Conservation (phyloP, 2,329 filamentous ascomycete species). For the Venturia oleaginea region DNA sequence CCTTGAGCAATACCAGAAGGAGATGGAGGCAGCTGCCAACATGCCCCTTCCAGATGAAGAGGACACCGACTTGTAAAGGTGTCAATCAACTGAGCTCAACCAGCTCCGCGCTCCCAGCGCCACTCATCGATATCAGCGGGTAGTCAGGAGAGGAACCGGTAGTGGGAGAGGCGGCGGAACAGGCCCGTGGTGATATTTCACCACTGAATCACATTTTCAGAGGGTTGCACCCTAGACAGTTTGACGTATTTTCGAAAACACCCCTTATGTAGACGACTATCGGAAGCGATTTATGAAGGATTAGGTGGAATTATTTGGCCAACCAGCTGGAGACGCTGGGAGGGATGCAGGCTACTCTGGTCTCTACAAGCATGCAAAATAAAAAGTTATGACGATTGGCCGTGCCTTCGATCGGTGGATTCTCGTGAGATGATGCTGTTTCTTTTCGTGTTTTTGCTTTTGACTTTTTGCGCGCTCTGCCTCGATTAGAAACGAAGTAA, state of each 20-base stretch:
- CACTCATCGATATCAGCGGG: neutral
- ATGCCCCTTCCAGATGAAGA: conserved; percentile 93
- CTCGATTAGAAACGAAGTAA: neutral
- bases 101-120: conserved; percentile 8
- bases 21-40: conserved; percentile 73
- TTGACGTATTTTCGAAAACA: conserved; percentile 6
- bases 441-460: neutral
- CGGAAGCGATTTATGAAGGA: conserved; percentile 6
- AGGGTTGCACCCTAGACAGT: conserved; percentile 6
- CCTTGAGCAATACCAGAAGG: conserved; percentile 72
- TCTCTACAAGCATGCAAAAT: neutral
- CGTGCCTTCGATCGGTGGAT: neutral
- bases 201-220: neutral
- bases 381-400: neutral
- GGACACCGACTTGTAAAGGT: conserved; percentile 53
- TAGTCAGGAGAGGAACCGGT: neutral
- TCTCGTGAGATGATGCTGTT: neutral
- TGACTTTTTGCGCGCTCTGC: too few species aligned
- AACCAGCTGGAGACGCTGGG: neutral
- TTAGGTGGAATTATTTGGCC: neutral
- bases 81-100: neutral
- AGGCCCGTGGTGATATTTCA: neutral
- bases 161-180: neutral
- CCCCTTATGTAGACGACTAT: conserved; percentile 7
- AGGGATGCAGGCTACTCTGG: neutral